phyloP scores from a whole-genome alignment of 352 stramenopile genomes.

The Pelagophyceae sp. region DNA sequence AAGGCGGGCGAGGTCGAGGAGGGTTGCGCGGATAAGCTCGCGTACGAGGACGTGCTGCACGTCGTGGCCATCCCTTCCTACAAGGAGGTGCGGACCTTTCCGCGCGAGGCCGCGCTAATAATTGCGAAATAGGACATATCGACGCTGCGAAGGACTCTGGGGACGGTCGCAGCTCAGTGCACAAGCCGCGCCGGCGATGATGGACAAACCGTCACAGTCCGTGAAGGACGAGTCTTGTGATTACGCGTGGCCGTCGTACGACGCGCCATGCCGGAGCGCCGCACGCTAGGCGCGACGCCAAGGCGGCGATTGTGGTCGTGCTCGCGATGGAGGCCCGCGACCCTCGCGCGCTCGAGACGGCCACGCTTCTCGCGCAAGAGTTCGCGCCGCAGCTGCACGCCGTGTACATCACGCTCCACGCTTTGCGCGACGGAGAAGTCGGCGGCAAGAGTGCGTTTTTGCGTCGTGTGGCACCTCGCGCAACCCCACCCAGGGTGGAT shows the following conservation, averaged over 20 bases:
- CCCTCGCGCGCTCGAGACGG: not conserved
- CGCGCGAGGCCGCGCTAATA: too few relatives aligned
- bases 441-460: not conserved
- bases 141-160: not conserved
- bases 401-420: conserved; percentile 5
- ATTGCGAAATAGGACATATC: too few relatives aligned
- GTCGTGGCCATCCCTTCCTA: conserved; percentile 6
- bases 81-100: too few relatives aligned
- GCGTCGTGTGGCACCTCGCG: too few relatives aligned
- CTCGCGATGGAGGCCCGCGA: conserved; percentile 15
- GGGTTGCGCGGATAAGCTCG: not conserved
- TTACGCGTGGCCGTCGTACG: too few relatives aligned
- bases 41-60: conserved; percentile 11
- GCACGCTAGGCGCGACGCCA: not conserved
- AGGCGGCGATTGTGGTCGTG: not conserved
- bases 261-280: too few relatives aligned
- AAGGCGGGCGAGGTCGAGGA: not conserved
- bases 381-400: not conserved
- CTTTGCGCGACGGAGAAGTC: not conserved
- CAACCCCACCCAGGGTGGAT: too few relatives aligned
- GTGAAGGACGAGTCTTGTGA: too few relatives aligned
- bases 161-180: not conserved
- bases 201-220: too few relatives aligned
- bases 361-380: not conserved
- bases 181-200: too few relatives aligned